Conservation (phyloP, 148 eudicot genomes). For the Cornus controversa region DNA sequence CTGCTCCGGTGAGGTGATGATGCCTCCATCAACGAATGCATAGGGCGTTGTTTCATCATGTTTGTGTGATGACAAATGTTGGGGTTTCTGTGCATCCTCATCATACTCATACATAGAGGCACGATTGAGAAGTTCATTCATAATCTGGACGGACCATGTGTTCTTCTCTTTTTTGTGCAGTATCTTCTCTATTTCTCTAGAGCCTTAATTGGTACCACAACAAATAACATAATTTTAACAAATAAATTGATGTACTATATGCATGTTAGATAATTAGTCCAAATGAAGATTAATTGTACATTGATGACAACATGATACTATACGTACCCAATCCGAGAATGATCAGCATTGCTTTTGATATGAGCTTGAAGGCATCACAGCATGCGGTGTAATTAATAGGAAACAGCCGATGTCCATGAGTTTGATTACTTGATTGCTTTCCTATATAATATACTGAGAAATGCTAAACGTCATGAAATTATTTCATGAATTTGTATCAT, state of each 20-base stretch:
- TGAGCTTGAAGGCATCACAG: slow-evolving; percentile 4
- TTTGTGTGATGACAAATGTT: neutral
- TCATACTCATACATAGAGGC: neutral
- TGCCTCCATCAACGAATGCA: neutral
- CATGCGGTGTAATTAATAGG: neutral
- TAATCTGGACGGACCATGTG: slow-evolving; percentile 14
- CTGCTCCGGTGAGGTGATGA: too few species aligned
- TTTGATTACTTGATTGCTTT: neutral
- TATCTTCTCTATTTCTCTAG: slow-evolving; percentile 5
- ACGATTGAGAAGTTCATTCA: slow-evolving; percentile 12
- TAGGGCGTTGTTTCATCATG: neutral
- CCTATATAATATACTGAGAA: too few species aligned
- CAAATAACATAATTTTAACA: too few species aligned
- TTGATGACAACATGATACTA: neutral
- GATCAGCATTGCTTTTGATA: slow-evolving; percentile 14
- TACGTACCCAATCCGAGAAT: slow-evolving; percentile 18
- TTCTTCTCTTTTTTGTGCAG: slow-evolving; percentile 14
- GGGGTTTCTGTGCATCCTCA: slow-evolving; percentile 4
- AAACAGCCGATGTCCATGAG: neutral
- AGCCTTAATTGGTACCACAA: slow-evolving; percentile 6
- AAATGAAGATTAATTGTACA: neutral
- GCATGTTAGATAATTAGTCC: neutral
- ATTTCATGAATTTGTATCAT: too few species aligned
- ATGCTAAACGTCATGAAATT: too few species aligned
- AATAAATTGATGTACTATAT: too few species aligned